phyloP scores from a whole-genome alignment of 768 basidiomycete species.

The Phaeotremella fagi region DNA sequence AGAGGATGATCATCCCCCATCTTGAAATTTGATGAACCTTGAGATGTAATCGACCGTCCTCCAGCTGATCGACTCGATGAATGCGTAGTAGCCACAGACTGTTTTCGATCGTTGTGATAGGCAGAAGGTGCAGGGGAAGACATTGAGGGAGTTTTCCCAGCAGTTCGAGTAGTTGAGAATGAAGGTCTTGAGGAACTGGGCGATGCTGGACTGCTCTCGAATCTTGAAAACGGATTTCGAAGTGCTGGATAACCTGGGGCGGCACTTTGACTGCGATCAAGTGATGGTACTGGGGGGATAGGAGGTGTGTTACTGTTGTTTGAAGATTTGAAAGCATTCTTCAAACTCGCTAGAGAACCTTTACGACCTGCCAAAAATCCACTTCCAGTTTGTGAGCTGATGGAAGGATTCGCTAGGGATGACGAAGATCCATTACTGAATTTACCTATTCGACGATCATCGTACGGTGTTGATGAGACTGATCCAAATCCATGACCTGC shows the following conservation, averaged over 20 bases:
- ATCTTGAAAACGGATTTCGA: constrained; percentile 40
- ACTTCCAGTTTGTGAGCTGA: constrained; percentile 16
- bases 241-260: constrained; percentile 37
- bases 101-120: constrained; percentile 25
- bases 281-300: constrained; percentile 31
- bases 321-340: constrained; percentile 40
- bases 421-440: constrained; percentile 38
- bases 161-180: constrained; percentile 11
- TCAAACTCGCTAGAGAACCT: constrained; percentile 34
- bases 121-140: constrained; percentile 15
- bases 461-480: constrained; percentile 2
- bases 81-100: constrained; percentile 23
- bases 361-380: constrained; percentile 27
- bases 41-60: constrained; percentile 30
- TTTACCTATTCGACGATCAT: constrained; percentile 23
- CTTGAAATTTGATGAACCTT: constrained; percentile 31
- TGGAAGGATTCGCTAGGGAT: constrained; percentile 27
- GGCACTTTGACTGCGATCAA: constrained; percentile 20
- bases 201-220: constrained; percentile 27
- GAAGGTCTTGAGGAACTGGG: constrained; percentile 18
- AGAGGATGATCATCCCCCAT: constrained; percentile 29
- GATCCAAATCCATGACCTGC: constrained; percentile 7
- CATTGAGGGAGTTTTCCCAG: constrained; percentile 7
- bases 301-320: background rate
- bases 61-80: constrained; percentile 27